These are phyloP conservation scores for Aspergillus pseudoterreus DNA, from an alignment of 2,329 filamentous ascomycete genomes.

Conservation along the genomic window DNA sequence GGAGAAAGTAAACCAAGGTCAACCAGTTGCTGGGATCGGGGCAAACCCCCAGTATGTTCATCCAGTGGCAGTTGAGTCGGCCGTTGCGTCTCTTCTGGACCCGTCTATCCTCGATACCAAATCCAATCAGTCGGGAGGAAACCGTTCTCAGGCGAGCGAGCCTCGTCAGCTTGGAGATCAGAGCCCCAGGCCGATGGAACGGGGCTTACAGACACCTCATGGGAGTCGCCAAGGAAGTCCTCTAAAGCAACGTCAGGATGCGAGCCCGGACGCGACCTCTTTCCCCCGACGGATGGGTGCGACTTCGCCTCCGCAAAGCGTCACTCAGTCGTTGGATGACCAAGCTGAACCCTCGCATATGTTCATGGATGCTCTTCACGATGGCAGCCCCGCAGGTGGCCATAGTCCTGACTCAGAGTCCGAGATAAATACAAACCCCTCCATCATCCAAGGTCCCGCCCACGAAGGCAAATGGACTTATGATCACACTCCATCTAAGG, in stretches of 20 bases:
- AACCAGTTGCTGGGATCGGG: constrained; percentile 66
- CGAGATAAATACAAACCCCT: constrained; percentile 80
- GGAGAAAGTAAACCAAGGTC: constrained; percentile 60
- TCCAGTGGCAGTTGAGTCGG: constrained; percentile 74
- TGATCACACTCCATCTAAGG: constrained; percentile 51
- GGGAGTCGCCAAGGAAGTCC: constrained; percentile 41
- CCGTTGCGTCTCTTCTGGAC: constrained; percentile 83
- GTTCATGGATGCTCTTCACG: constrained; percentile 69
- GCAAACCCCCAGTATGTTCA: constrained; percentile 75
- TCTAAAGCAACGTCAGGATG: constrained; percentile 41
- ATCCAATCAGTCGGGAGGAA: constrained; percentile 46
- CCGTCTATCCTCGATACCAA: constrained; percentile 69
- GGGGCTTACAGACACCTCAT: constrained; percentile 13
- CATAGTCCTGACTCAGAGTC: constrained; percentile 46
- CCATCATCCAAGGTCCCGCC: constrained; percentile 68
- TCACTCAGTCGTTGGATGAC: constrained; percentile 45
- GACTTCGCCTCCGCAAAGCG: constrained; percentile 54
- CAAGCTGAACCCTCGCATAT: constrained; percentile 52
- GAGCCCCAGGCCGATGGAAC: constrained; percentile 23
- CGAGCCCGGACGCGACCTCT: constrained; percentile 35
- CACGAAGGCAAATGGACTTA: constrained; percentile 54
- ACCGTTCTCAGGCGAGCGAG: constrained; percentile 44
- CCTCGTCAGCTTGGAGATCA: constrained; percentile 36
- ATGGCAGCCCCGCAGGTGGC: constrained; percentile 46
- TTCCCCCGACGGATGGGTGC: constrained; percentile 38